A percentile compares a stretch with the other conserved stretches of the same genome.
Conservation (phyloP, 176 grass and related monocot genomes). For the Juncus inflexus region DNA sequence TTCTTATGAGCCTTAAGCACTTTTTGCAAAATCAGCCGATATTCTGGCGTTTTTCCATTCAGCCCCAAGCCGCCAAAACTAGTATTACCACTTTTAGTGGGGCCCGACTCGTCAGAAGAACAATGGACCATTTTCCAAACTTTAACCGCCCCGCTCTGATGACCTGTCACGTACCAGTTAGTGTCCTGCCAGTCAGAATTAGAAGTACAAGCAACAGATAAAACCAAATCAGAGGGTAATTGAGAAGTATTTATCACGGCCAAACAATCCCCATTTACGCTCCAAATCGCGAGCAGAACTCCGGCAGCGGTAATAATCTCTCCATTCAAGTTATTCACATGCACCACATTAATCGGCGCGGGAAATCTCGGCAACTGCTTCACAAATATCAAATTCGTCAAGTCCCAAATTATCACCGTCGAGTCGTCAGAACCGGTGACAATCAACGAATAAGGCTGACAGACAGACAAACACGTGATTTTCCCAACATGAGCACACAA, state of each 20-base stretch:
- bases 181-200: slow-evolving; percentile 94
- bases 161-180: slow-evolving; percentile 94
- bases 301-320: slow-evolving; percentile 87
- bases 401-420: slow-evolving; percentile 92
- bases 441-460: slow-evolving; percentile 91
- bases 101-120: slow-evolving; percentile 60
- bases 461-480: slow-evolving; percentile 89
- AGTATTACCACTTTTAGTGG: slow-evolving; percentile 39
- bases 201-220: slow-evolving; percentile 70
- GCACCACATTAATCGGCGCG: slow-evolving; percentile 69
- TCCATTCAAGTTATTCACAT: slow-evolving; percentile 90
- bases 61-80: slow-evolving; percentile 48
- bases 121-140: slow-evolving; percentile 98
- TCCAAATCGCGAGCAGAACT: slow-evolving; percentile 90
- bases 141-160: slow-evolving; percentile 97
- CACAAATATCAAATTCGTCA: slow-evolving; percentile 84
- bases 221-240: slow-evolving; percentile 95
- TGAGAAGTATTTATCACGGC: slow-evolving; percentile 93
- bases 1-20: slow-evolving; percentile 89
- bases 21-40: slow-evolving; percentile 81
- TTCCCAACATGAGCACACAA: slow-evolving; percentile 83
- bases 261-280: slow-evolving; percentile 87
- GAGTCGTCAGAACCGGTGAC: slow-evolving; percentile 92
- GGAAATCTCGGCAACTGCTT: slow-evolving; percentile 91
- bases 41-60: slow-evolving; percentile 62